Percentiles rank a stretch among this genome's conserved stretches.
phyloP scores from a whole-genome alignment of 208 protist species.

The Acanthamoeba healyi region DNA sequence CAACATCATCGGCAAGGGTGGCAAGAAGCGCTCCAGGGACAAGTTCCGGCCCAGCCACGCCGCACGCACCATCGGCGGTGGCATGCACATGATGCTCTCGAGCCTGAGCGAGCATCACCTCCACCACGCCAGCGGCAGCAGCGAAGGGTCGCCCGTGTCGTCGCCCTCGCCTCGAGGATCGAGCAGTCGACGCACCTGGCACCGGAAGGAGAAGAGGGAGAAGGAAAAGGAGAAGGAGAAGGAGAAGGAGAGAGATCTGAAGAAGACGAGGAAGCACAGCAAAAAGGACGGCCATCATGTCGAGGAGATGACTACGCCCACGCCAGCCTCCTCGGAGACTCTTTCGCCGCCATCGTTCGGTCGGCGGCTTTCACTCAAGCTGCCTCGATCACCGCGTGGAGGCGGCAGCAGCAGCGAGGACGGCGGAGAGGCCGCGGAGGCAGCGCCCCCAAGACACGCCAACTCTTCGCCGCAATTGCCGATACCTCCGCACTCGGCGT shows the following conservation, averaged over 20 bases:
- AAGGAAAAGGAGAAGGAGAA: constrained; percentile 24
- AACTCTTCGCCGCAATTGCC: neutral
- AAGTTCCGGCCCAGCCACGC: neutral
- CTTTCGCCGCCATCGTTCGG: neutral
- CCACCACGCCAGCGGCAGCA: neutral
- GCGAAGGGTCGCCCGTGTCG: neutral
- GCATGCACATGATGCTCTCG: constrained; percentile 5
- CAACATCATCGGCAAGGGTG: neutral
- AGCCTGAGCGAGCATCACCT: constrained; percentile 2
- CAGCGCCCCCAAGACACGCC: neutral
- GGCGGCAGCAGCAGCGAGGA: neutral
- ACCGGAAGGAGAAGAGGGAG: constrained; percentile 48
- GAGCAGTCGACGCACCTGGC: neutral
- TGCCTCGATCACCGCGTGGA: constrained; percentile 21
- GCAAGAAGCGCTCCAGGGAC: neutral
- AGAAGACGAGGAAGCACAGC: neutral
- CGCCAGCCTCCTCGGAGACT: neutral
- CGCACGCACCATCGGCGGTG: neutral
- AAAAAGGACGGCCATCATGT: neutral
- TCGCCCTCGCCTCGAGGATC: neutral
- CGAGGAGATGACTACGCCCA: neutral
- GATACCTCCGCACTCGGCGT: neutral
- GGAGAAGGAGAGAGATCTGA: neutral
- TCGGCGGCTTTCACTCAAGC: constrained; percentile 44
- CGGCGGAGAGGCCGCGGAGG: neutral